Evolutionary conservation across 2,329 filamentous ascomycete genomes (phyloP).

Genomic region (Escovopsis weberi): DNA sequence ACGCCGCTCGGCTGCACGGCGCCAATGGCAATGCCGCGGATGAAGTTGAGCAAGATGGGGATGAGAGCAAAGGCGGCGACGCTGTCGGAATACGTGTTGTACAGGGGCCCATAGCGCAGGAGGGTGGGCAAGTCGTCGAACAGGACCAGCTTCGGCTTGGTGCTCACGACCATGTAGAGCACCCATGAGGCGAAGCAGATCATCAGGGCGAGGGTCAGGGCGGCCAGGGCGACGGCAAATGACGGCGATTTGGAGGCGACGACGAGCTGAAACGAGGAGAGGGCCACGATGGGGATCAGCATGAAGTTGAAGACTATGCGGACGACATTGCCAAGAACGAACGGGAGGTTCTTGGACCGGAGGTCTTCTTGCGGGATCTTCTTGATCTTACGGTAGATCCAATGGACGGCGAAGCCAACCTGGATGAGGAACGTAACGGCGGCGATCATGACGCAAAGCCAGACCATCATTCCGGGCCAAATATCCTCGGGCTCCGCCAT

Average conservation of each 20-base stretch:
- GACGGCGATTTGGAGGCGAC: conserved; percentile 53
- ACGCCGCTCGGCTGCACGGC: conserved; percentile 87
- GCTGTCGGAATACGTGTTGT: conserved; percentile 95
- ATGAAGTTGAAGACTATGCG: conserved; percentile 89
- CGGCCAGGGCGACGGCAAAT: conserved; percentile 60
- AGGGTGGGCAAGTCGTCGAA: conserved; percentile 90
- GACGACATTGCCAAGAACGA: conserved; percentile 64
- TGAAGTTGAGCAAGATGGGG: conserved; percentile 68
- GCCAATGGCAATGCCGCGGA: conserved; percentile 81
- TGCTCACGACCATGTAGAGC: conserved; percentile 63
- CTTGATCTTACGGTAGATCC: conserved; percentile 57
- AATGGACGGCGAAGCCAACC: conserved; percentile 60
- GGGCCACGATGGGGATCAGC: conserved; percentile 67
- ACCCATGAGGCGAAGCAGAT: conserved; percentile 66
- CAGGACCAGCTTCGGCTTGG: conserved; percentile 69
- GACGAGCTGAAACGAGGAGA: conserved; percentile 87
- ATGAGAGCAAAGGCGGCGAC: conserved; percentile 82
- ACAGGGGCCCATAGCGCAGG: conserved; percentile 79
- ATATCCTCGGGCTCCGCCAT: conserved; percentile 64
- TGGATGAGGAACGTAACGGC: conserved; percentile 57
- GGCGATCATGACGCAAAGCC: conserved; percentile 65
- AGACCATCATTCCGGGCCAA: conserved; percentile 90
- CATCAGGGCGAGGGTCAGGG: conserved; percentile 57
- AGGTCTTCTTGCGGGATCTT: conserved; percentile 72
- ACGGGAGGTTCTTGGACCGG: conserved; percentile 81